Base-by-base conservation (phyloP, 495 filamentous ascomycete species). In the Trichocladium uniseriatum region DNA sequence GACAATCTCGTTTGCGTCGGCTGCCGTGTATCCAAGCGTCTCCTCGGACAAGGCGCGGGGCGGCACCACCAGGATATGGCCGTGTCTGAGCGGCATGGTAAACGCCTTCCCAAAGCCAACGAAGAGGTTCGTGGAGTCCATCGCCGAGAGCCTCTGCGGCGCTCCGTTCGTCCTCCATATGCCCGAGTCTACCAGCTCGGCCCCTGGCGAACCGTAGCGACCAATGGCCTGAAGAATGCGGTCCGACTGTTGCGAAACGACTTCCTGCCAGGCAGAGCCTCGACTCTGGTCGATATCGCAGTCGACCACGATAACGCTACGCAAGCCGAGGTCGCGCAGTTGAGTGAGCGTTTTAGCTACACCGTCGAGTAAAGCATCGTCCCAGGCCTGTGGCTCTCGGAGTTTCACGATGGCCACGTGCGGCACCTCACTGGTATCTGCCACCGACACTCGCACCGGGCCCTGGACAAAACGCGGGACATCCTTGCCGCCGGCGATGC, bases 321-420 rank as follows among this genome's bases (percentile, higher is more conserved):
- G 77, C 58, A 97, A 73, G 14, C 94, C 92, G 21, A 99, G 72
- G 39, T 81, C 79, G 21, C 77, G 75, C 6, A 99, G 79, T 60
- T 94, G 90, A 9, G 81, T 80, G 16, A 99, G 64, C 0, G 94
- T 97, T 53, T 80, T 81, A 0, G 83, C 88, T 42, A 96, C 78
- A 0, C 89, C 92, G 42, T 79, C 58, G 2, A 97, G 57, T 0
- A 77, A 83, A 6, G 68, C 63, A 45, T 89, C 78, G 58, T 83
- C 74, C 43, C 92, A 73, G 1, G 64, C 61, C 57, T 92, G 81
- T 4, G 86, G 84, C 20, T 75, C 76, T 34, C 83, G 79, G 38
- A 97, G 74, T 61, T 94, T 95, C 44, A 99, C 81, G 49, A 99
- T 63, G 10, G 92, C 89, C 28, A 94, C 69, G 64, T 96, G 89